Base-by-base conservation (phyloP, 2,329 filamentous ascomycete species). In the Ophiostoma perfectum region DNA sequence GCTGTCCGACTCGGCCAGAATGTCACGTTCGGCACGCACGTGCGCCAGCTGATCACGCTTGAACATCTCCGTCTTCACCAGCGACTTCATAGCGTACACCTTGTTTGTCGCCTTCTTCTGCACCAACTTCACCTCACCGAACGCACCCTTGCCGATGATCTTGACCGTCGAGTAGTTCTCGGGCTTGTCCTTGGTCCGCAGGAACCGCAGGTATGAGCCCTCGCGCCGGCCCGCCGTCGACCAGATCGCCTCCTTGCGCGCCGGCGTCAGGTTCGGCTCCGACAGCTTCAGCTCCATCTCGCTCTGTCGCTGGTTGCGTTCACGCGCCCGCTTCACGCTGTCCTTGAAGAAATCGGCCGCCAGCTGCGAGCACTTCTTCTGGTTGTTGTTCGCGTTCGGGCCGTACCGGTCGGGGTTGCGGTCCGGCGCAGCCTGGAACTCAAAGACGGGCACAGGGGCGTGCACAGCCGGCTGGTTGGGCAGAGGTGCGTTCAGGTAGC, bases 51-150 rank as follows among this genome's bases (percentile, higher is more conserved):
- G 95, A 77, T 99, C 95, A 80, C 97, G 97, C 82, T 97, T 97
- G 83, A 97, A 97, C 95, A 99, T 99, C 80, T 99, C 95, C 65
- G 92, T 93, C 84, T 99, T 99, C 79, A 99, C 92, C 73, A 99
- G 84, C 63, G 94, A 98, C 83, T 99, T 99, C 83, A 99, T 90
- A 70, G 95, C 95, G 75, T 98, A 99, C 72, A 99, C 93, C 80
- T 97, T 97, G 79, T 92, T 92, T 75, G 98, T 95, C 67, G 91
- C 88, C 84, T 93, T 97, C 81, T 96, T 92, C 81, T 97, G 93
- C 69, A 99, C 95, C 71, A 99, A 85, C 81, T 97, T 96, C 75
- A 99, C 95, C 80, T 99, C 95, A 78, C 95, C 95, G 76, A 99
- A 99, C 14, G 95, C 95, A 79, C 95, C 95, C 84, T 99, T 99